Evolutionary conservation across 805 yeast species (phyloP).

Genomic region (Saturnispora sekii): DNA sequence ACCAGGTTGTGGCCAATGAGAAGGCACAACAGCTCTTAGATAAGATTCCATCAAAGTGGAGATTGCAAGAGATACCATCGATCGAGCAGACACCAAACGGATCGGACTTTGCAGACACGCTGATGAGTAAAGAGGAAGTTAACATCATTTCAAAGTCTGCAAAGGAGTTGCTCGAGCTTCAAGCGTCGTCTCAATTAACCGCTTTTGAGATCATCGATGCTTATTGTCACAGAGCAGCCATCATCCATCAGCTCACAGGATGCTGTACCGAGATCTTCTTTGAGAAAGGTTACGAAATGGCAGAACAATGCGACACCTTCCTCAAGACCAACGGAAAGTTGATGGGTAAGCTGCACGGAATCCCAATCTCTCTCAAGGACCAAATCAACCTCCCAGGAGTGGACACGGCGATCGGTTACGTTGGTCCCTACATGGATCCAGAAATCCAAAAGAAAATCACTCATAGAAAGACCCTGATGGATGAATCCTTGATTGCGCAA

Average conservation of each 20-base stretch:
- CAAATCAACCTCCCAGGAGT: constrained; percentile 32
- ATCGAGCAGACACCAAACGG: constrained; percentile 23
- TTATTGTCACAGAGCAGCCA: constrained; percentile 33
- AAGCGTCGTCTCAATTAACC: constrained; percentile 25
- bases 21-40: constrained; percentile 14
- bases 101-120: constrained; percentile 14
- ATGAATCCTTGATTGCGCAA: constrained; percentile 23
- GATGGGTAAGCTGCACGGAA: constrained; percentile 36
- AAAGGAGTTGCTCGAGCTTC: constrained; percentile 18
- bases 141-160: constrained; percentile 18
- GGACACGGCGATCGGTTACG: constrained; percentile 33
- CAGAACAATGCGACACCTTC: constrained; percentile 31
- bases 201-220: constrained; percentile 31
- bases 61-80: constrained; percentile 19
- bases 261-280: constrained; percentile 35
- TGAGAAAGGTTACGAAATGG: constrained; percentile 31
- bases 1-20: constrained; percentile 14
- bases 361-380: constrained; percentile 39
- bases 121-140: constrained; percentile 19
- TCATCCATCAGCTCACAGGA: constrained; percentile 34
- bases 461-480: constrained; percentile 23
- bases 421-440: constrained; percentile 22
- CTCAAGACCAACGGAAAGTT: constrained; percentile 27
- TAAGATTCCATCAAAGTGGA: constrained; percentile 27
- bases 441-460: constrained; percentile 17